Percentiles rank a stretch among this genome's conserved stretches.
phyloP scores from a whole-genome alignment of 371 early-diverging fungal genomes.

The Conidiobolus coronatus region DNA sequence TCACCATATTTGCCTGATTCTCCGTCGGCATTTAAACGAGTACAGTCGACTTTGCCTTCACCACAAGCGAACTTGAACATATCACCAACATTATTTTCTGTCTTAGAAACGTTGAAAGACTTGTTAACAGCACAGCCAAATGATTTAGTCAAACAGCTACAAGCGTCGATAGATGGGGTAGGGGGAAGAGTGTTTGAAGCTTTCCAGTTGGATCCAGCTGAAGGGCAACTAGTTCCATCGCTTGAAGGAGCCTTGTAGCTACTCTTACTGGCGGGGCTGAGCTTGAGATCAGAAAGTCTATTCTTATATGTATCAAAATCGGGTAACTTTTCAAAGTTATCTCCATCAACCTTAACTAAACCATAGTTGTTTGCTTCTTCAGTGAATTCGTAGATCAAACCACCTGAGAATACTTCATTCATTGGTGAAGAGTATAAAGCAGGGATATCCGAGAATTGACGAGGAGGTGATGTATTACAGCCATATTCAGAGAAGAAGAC shows the following conservation, averaged over 20 bases:
- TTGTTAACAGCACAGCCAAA: slow-evolving; percentile 21
- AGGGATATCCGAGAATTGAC: slow-evolving; percentile 20
- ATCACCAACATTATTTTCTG: neutral
- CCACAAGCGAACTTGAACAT: neutral
- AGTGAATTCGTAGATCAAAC: slow-evolving; percentile 57
- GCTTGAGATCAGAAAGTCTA: too few relatives aligned
- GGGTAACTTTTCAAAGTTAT: slow-evolving; percentile 6
- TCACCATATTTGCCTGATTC: neutral
- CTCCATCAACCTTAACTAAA: slow-evolving; percentile 26
- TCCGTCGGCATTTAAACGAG: neutral
- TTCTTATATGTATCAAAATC: too few relatives aligned
- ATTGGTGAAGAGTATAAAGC: slow-evolving; percentile 44
- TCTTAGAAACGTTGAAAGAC: too few relatives aligned
- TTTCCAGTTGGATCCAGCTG: slow-evolving; percentile 23
- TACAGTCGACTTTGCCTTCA: neutral
- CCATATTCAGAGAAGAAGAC: slow-evolving; percentile 41
- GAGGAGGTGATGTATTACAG: slow-evolving; percentile 26
- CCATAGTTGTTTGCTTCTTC: slow-evolving; percentile 62
- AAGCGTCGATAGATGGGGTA: slow-evolving; percentile 40
- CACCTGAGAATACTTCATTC: slow-evolving; percentile 41
- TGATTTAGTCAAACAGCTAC: slow-evolving; percentile 40
- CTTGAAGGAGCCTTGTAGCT: too few relatives aligned
- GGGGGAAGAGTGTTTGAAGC: slow-evolving; percentile 31
- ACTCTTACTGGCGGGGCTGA: too few relatives aligned
- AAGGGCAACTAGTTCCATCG: slow-evolving; percentile 19